Conservation (phyloP, 2,329 filamentous ascomycete genomes). For the Zalaria sp. region DNA sequence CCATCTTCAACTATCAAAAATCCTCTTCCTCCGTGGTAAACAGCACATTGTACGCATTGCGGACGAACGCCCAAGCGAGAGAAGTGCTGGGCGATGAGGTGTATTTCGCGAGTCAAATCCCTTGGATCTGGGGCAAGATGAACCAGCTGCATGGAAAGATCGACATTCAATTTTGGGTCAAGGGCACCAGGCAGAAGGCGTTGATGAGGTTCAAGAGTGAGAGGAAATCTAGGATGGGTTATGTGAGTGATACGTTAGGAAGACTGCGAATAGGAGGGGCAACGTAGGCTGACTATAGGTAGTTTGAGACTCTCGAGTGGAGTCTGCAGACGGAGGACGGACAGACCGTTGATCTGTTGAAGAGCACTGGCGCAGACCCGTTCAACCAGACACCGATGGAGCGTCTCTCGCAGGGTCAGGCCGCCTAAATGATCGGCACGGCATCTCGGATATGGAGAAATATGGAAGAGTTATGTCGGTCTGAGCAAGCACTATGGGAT, state of each 20-base stretch:
- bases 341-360: conserved; percentile 60
- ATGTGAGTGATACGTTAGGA: conserved; percentile 26
- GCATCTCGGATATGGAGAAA: too few species aligned
- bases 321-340: conserved; percentile 58
- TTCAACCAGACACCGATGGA: conserved; percentile 30
- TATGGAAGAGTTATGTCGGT: too few species aligned
- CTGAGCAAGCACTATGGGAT: too few species aligned
- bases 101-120: conserved; percentile 33
- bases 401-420: background rate
- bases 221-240: conserved; percentile 50
- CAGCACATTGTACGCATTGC: conserved; percentile 80
- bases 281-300: conserved; percentile 8
- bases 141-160: conserved; percentile 89
- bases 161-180: conserved; percentile 74
- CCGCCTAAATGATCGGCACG: too few species aligned
- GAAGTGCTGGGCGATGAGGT: conserved; percentile 62
- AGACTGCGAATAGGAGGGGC: background rate
- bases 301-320: conserved; percentile 87
- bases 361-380: conserved; percentile 47
- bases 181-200: conserved; percentile 57
- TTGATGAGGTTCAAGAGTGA: conserved; percentile 70
- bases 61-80: conserved; percentile 62
- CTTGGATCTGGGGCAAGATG: conserved; percentile 50
- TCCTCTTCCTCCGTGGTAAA: conserved; percentile 68
- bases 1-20: conserved; percentile 99